Evolutionary conservation across 805 yeast genomes (phyloP).

Genomic region (Blastobotrys americana): DNA sequence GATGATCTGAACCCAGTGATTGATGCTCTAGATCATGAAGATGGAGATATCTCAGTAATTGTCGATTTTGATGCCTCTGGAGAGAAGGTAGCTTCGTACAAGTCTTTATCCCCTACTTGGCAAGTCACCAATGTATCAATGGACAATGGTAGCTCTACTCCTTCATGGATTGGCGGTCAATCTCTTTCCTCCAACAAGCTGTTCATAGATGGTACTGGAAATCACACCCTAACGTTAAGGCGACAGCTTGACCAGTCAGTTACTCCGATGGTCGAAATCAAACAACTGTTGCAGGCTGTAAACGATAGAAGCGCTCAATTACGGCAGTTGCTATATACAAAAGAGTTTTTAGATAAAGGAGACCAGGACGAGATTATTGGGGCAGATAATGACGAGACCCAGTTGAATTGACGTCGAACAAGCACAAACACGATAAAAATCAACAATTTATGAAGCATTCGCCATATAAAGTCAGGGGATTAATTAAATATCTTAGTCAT

Average conservation of each 20-base stretch:
- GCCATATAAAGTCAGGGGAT: too few relatives aligned
- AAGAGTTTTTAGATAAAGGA: too few relatives aligned
- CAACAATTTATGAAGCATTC: too few relatives aligned
- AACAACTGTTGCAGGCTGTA: conserved; percentile 12
- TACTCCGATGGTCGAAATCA: conserved; percentile 5
- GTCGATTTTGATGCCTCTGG: conserved; percentile 34
- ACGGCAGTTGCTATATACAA: conserved; percentile 2
- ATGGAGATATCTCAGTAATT: conserved; percentile 28
- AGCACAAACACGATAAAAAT: too few relatives aligned
- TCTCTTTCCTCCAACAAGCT: conserved; percentile 9
- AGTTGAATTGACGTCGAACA: too few relatives aligned
- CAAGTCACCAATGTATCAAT: conserved; percentile 28
- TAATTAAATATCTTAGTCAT: too few relatives aligned
- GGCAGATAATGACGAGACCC: too few relatives aligned
- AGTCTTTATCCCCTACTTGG: conserved; percentile 34
- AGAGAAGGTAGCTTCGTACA: conserved; percentile 23
- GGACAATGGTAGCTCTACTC: conserved; percentile 13
- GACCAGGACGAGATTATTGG: too few relatives aligned
- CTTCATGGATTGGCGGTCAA: conserved; percentile 8
- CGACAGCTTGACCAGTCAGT: not conserved
- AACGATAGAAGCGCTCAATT: conserved; percentile 16
- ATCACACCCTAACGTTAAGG: conserved; percentile 7
- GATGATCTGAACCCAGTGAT: conserved; percentile 31
- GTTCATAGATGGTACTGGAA: conserved; percentile 18
- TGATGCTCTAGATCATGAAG: conserved; percentile 27